Percentiles rank a stretch among this genome's conserved stretches.
Evolutionary conservation across 2,329 filamentous ascomycete genomes (phyloP).

Genomic region (Rutstroemia sp.): DNA sequence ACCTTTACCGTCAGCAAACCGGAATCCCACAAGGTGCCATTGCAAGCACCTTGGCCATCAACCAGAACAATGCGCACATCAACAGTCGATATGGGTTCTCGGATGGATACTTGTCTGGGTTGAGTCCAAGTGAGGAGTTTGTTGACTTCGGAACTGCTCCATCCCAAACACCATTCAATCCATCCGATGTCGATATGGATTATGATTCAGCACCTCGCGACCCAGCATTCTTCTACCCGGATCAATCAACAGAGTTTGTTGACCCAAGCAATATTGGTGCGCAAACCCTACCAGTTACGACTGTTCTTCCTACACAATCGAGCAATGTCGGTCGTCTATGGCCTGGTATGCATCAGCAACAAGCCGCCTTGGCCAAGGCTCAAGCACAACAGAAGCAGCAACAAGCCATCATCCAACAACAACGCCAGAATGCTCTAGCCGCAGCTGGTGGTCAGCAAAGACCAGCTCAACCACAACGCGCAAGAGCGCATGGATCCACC

Average conservation of each 20-base stretch:
- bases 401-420: slow-evolving; percentile 53
- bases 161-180: slow-evolving; percentile 50
- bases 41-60: slow-evolving; percentile 71
- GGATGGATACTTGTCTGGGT: slow-evolving; percentile 38
- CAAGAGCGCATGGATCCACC: slow-evolving; percentile 32
- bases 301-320: slow-evolving; percentile 39
- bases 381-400: slow-evolving; percentile 62
- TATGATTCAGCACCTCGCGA: slow-evolving; percentile 49
- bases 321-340: slow-evolving; percentile 67
- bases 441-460: slow-evolving; percentile 36
- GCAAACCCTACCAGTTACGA: slow-evolving; percentile 40
- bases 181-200: slow-evolving; percentile 63
- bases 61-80: slow-evolving; percentile 50
- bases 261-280: slow-evolving; percentile 69
- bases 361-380: slow-evolving; percentile 70
- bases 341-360: slow-evolving; percentile 88
- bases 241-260: slow-evolving; percentile 45
- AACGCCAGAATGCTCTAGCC: slow-evolving; percentile 35
- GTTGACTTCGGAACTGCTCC: slow-evolving; percentile 68
- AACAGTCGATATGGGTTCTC: slow-evolving; percentile 39
- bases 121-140: slow-evolving; percentile 54
- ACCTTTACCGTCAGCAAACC: slow-evolving; percentile 91
- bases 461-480: slow-evolving; percentile 32
- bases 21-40: slow-evolving; percentile 81
- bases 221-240: slow-evolving; percentile 59